Percentiles rank a stretch among this genome's conserved stretches.
These are phyloP conservation scores for Oemleria cerasiformis DNA, from an alignment of 306 rosid species.

Conservation along the genomic window DNA sequence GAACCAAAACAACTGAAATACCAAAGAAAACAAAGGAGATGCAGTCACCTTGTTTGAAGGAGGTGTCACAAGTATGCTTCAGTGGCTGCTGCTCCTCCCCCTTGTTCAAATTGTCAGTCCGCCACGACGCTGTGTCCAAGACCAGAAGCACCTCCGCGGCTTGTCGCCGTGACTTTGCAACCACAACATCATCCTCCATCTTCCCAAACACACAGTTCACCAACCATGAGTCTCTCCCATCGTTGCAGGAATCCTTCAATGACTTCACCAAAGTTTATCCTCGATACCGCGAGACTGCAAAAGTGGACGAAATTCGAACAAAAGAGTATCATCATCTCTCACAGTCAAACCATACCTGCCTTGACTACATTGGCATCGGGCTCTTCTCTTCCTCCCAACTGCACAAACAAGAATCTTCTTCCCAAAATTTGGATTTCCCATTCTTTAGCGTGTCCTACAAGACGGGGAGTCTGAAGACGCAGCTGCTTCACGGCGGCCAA, in stretches of 20 bases:
- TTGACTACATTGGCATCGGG: constrained; percentile 90
- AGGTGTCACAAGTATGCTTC: constrained; percentile 43
- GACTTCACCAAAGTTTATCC: constrained; percentile 70
- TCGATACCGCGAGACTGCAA: constrained; percentile 53
- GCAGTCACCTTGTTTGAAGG: constrained; percentile 49
- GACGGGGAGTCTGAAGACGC: constrained; percentile 64
- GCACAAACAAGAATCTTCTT: constrained; percentile 42
- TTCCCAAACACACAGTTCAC: constrained; percentile 73
- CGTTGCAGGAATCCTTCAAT: constrained; percentile 54
- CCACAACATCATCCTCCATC: constrained; percentile 53
- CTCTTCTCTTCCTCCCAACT: constrained; percentile 76
- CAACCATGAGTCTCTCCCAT: constrained; percentile 85
- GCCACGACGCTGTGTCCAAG: constrained; percentile 30
- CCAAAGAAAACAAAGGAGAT: constrained; percentile 20
- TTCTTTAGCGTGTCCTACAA: constrained; percentile 65
- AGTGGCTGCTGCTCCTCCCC: constrained; percentile 62
- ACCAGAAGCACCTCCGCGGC: constrained; percentile 50
- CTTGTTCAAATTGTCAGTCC: constrained; percentile 38
- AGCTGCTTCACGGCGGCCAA: constrained; percentile 63
- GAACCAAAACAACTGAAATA: constrained; percentile 17
- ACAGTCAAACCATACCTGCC: constrained; percentile 54
- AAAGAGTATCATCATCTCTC: constrained; percentile 68
- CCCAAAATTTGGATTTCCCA: constrained; percentile 46
- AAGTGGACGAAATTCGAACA: constrained; percentile 60
- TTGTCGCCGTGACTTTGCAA: constrained; percentile 62